These are phyloP conservation scores for Clausena lansium DNA, from an alignment of 345 rosid genomes.

Conservation along the genomic window DNA sequence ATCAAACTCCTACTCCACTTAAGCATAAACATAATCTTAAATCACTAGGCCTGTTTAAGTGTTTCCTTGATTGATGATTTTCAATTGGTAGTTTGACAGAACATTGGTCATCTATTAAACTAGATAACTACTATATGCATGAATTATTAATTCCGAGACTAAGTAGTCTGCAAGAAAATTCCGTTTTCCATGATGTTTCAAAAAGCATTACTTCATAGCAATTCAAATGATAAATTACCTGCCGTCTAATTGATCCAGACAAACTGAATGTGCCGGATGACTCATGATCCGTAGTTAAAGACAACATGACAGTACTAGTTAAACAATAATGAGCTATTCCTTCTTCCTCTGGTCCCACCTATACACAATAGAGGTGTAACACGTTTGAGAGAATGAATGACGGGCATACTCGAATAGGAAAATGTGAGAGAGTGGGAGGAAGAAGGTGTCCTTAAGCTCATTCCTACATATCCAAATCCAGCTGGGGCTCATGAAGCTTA, in stretches of 20 bases:
- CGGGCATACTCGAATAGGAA: constrained; percentile 2
- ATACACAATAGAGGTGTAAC: constrained; percentile 18
- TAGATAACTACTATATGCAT: not conserved
- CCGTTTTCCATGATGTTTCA: too few species aligned
- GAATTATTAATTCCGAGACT: not conserved
- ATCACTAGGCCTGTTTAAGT: not conserved
- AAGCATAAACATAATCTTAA: not conserved
- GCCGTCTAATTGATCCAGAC: constrained; percentile 96
- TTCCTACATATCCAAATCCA: not conserved
- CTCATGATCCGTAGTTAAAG: constrained; percentile 79
- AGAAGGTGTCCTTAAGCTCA: not conserved
- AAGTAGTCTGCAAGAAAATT: not conserved
- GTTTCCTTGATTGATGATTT: not conserved
- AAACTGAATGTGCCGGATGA: constrained; percentile 77
- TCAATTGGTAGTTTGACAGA: not conserved
- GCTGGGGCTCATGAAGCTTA: constrained; percentile 6
- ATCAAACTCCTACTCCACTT: not conserved
- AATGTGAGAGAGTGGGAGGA: not conserved
- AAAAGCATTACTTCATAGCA: not conserved
- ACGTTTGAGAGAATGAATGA: not conserved
- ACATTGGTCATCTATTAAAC: not conserved
- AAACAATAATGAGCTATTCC: constrained; percentile 79
- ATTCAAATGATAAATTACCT: constrained; percentile 40
- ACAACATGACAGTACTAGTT: constrained; percentile 95
- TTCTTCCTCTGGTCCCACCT: constrained; percentile 94